phyloP scores from a whole-genome alignment of 139 green algal genomes.

The Edaphochlamys debaryana region DNA sequence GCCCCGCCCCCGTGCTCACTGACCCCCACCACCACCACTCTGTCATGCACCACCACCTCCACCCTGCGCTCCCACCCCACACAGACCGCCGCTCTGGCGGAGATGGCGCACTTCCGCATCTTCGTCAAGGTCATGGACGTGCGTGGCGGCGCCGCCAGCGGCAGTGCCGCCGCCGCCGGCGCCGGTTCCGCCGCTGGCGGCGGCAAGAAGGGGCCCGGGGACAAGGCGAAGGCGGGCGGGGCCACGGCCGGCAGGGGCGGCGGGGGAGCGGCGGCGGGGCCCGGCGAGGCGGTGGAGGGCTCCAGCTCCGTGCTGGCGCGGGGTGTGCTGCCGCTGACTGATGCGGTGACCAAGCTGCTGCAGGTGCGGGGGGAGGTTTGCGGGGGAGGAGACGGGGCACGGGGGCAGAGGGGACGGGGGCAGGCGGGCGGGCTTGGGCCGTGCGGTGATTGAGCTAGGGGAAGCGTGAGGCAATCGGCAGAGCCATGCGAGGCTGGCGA shows the following conservation, averaged over 20 bases:
- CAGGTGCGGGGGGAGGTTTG: background rate
- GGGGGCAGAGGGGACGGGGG: no score
- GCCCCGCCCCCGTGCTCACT: no score
- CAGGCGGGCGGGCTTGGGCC: no score
- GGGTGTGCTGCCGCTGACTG: constrained; percentile 46
- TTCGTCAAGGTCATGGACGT: constrained; percentile 7
- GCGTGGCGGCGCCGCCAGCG: background rate
- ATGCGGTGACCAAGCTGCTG: constrained; percentile 31
- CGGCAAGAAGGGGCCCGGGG: background rate
- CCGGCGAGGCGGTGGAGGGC: background rate
- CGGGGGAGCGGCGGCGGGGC: background rate
- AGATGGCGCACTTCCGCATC: constrained; percentile 38
- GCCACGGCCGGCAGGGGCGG: background rate
- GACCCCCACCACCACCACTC: no score
- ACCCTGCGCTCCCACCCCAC: no score
- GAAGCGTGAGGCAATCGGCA: background rate
- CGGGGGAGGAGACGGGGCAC: background rate
- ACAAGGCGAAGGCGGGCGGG: background rate
- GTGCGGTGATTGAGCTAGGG: background rate
- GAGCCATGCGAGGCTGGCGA: background rate
- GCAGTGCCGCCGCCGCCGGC: background rate
- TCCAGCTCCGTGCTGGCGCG: constrained; percentile 38
- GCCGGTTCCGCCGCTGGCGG: background rate
- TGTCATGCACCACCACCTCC: no score
- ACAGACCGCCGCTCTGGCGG: background rate